Percentiles rank a stretch among this genome's conserved stretches.
Conservation (phyloP, 2,329 filamentous ascomycete genomes). For the Pseudopyrenochaeta lycopersici region DNA sequence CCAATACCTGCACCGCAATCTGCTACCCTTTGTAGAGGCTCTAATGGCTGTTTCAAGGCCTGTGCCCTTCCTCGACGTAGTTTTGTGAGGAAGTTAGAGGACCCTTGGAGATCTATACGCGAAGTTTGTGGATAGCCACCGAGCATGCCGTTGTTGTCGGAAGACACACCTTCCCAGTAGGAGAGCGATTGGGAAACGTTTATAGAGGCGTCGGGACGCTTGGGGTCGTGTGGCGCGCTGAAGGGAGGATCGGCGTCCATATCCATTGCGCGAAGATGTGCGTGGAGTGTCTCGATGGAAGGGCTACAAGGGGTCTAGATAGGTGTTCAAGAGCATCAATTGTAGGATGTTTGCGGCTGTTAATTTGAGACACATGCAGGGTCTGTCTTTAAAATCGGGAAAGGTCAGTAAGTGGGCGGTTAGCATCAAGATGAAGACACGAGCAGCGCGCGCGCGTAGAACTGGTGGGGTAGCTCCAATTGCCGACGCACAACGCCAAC, state of each 20-base stretch:
- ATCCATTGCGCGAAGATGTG: constrained; percentile 23
- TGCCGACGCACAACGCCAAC: constrained; percentile 1
- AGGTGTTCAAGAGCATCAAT: neutral
- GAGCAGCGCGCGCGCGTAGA: neutral
- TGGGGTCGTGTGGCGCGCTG: constrained; percentile 20
- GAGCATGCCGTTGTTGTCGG: constrained; percentile 77
- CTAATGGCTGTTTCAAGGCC: constrained; percentile 27
- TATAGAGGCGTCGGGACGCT: constrained; percentile 54
- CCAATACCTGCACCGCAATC: constrained; percentile 79
- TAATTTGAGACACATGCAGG: neutral
- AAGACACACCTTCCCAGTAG: constrained; percentile 63
- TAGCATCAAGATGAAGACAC: neutral
- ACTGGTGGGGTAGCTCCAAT: constrained; percentile 21
- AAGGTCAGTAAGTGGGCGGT: neutral
- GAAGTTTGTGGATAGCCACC: constrained; percentile 76
- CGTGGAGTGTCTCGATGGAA: too few species aligned
- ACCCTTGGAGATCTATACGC: constrained; percentile 75
- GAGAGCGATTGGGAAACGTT: constrained; percentile 53
- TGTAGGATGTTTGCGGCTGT: neutral
- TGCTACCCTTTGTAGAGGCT: constrained; percentile 55
- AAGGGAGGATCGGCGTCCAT: constrained; percentile 38
- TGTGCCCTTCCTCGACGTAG: constrained; percentile 54
- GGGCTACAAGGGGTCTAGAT: constrained; percentile 1
- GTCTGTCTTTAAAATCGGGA: too few species aligned
- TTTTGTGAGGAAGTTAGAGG: constrained; percentile 73